Evolutionary conservation across 768 basidiomycete species (phyloP).

Genomic region (Leccinellum albellum): DNA sequence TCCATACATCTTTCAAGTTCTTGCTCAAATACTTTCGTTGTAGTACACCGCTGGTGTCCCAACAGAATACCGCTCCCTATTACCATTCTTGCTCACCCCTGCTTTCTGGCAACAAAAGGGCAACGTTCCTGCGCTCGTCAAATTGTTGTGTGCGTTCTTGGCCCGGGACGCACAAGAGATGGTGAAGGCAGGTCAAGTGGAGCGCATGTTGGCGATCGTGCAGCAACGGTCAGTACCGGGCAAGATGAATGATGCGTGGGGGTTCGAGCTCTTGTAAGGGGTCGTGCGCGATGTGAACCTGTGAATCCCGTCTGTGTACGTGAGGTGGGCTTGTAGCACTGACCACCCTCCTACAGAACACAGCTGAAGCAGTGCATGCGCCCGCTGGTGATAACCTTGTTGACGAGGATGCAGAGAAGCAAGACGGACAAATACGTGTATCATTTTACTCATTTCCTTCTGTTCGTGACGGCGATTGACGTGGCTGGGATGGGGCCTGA

Average conservation of each 20-base stretch:
- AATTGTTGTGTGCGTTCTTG: conserved; percentile 84
- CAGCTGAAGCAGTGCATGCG: conserved; percentile 72
- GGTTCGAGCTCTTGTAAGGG: conserved; percentile 82
- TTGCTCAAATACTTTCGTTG: conserved; percentile 91
- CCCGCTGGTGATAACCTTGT: conserved; percentile 67
- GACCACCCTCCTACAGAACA: conserved; percentile 38
- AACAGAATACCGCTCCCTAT: conserved; percentile 68
- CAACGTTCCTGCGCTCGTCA: conserved; percentile 91
- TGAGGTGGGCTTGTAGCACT: background rate
- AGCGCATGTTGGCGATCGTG: conserved; percentile 76
- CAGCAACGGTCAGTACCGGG: conserved; percentile 88
- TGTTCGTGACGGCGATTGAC: conserved; percentile 72
- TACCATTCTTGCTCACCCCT: conserved; percentile 82
- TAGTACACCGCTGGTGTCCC: conserved; percentile 68
- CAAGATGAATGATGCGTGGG: conserved; percentile 86
- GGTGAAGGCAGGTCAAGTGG: conserved; percentile 65
- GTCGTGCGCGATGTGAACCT: conserved; percentile 69
- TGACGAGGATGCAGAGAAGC: conserved; percentile 82
- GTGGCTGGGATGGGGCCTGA: conserved; percentile 75
- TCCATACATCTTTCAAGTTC: conserved; percentile 95
- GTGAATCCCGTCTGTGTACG: conserved; percentile 44
- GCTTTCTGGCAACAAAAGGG: conserved; percentile 91
- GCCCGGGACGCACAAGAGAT: conserved; percentile 65
- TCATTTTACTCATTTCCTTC: conserved; percentile 73
- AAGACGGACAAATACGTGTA: conserved; percentile 89